Evolutionary conservation across 164 flowering plant genomes (phyloP), one percentile per base, ranked within the genome.

Genomic region (Umbilicus rupestris): DNA sequence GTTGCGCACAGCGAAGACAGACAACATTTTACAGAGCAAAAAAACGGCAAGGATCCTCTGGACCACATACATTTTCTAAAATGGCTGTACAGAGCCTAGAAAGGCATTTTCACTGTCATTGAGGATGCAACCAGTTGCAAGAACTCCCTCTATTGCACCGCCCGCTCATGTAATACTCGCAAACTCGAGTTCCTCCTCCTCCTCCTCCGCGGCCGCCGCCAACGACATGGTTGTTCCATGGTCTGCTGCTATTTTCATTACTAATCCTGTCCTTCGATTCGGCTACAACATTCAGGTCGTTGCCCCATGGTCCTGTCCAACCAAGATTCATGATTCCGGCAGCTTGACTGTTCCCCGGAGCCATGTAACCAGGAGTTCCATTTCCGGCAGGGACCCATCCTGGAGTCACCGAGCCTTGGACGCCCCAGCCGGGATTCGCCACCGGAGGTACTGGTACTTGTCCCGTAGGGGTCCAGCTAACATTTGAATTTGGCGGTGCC

Each of bases 131-230:
- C 72, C 70, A 84, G 68, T 83, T 81, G 70, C 97, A 91, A 7
- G 75, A 29, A 3, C 85, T 69, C n/a, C 97, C 96, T 70, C 85
- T 88, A 73, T 72, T 89, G 81, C 96, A 89, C 58, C 83, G 80
- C 31, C 91, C 89, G 75, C 45, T 82, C 72, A 82, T 80, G 70
- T 78, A 78, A 68, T 39, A 89, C 63, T 67, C 76, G 81, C 91
- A 87, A 17, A 84, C 76, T 55, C 60, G 19, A 28, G 33, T 14
- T 55, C 3, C 19, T 26, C 60, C 60, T 55, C 55, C 78, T 79
- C 69, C n/a, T n/a, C n/a, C n/a, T n/a, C n/a, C n/a, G n/a, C n/a
- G n/a, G n/a, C n/a, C n/a, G n/a, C n/a, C n/a, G 72, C 77, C 17
- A 66, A 41, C 1, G 71, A 73, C 9, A 71, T 74, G 82, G 66